phyloP scores from a whole-genome alignment of 2,329 filamentous ascomycete species.

The Diaporthe nobilis region DNA sequence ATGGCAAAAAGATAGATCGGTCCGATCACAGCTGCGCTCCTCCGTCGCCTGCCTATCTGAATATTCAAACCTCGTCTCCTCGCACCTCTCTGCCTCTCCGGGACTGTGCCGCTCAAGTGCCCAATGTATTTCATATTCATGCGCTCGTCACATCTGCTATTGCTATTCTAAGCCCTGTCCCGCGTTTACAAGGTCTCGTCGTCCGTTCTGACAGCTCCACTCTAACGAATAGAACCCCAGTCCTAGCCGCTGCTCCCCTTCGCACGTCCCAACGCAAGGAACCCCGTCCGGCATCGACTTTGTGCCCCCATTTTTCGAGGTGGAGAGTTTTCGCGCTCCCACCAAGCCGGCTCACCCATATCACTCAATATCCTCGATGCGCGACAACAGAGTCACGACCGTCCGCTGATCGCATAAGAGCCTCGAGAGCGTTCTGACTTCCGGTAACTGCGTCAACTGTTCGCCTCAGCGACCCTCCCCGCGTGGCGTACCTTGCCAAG shows the following conservation, averaged over 20 bases:
- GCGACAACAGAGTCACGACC: constrained; percentile 40
- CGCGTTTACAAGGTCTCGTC: constrained; percentile 42
- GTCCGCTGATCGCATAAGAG: constrained; percentile 40
- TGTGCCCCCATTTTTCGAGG: constrained; percentile 52
- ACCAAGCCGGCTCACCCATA: constrained; percentile 49
- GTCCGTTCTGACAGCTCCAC: constrained; percentile 40
- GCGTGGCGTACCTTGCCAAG: constrained; percentile 35
- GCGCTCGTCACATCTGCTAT: constrained; percentile 36
- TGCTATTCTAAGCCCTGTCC: constrained; percentile 36
- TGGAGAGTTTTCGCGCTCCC: constrained; percentile 51
- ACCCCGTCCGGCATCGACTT: constrained; percentile 50
- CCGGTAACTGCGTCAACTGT: constrained; percentile 37
- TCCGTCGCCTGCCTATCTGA: constrained; percentile 22
- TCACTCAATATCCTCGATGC: constrained; percentile 42
- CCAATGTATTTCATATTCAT: constrained; percentile 39
- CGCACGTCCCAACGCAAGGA: constrained; percentile 39
- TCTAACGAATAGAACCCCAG: constrained; percentile 43
- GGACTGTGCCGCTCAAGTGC: constrained; percentile 33
- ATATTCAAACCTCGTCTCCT: constrained; percentile 28
- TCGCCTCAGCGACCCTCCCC: constrained; percentile 34
- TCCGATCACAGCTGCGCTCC: constrained; percentile 36
- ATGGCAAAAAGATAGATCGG: constrained; percentile 37
- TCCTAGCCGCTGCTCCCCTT: constrained; percentile 43
- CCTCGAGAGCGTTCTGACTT: constrained; percentile 36
- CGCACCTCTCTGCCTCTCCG: constrained; percentile 20